Evolutionary conservation across 495 filamentous ascomycete species (phyloP).

Genomic region (Penicillium salamii): DNA sequence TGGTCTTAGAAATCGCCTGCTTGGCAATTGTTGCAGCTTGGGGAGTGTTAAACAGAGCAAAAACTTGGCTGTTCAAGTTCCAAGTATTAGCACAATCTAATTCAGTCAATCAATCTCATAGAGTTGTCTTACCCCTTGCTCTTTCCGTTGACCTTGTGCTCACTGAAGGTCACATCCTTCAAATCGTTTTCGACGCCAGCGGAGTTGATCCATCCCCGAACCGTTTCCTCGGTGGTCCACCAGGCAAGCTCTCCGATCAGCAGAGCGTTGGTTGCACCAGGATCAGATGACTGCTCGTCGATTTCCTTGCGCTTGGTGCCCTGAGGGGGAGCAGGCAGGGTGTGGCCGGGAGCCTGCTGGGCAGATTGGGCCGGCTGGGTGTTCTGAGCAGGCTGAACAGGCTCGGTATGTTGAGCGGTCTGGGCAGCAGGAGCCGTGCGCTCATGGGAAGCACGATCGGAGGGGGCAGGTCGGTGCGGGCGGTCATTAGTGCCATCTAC

Average conservation of each 20-base stretch:
- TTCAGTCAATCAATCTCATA: background rate
- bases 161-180: conserved; percentile 91
- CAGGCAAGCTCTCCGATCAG: conserved; percentile 86
- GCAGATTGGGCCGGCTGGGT: conserved; percentile 14
- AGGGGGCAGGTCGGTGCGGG: background rate
- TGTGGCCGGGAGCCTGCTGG: conserved; percentile 16
- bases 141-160: conserved; percentile 98
- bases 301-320: conserved; percentile 73
- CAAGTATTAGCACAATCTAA: conserved; percentile 1
- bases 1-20: conserved; percentile 68
- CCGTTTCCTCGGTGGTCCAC: conserved; percentile 96
- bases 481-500: no score
- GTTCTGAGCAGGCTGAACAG: background rate
- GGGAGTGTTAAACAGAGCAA: conserved; percentile 77
- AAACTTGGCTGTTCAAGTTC: conserved; percentile 70
- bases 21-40: conserved; percentile 87
- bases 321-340: conserved; percentile 46
- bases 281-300: conserved; percentile 76
- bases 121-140: conserved; percentile 78
- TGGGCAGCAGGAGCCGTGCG: background rate
- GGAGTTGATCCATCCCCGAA: conserved; percentile 81
- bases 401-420: conserved; percentile 17
- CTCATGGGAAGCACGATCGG: background rate
- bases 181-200: conserved; percentile 77
- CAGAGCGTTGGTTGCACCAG: conserved; percentile 77